Evolutionary conservation across 1,139 yeast genomes (phyloP).

Genomic region (Hyphopichia pseudoburtonii): DNA sequence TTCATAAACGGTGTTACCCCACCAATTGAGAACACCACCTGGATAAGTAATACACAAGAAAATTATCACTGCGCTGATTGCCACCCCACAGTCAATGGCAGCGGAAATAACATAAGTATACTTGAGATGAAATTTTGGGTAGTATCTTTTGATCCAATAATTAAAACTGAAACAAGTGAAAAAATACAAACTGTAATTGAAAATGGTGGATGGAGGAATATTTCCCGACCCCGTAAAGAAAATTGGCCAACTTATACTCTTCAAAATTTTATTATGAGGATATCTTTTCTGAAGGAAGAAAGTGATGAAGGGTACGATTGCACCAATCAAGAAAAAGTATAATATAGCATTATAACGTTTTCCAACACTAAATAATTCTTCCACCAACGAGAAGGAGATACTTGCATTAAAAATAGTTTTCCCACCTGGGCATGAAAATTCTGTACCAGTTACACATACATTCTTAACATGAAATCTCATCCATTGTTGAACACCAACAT

Average conservation of each 20-base stretch:
- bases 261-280: too few relatives aligned
- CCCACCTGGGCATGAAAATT: constrained; percentile 19
- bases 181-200: constrained; percentile 49
- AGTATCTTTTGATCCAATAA: constrained; percentile 47
- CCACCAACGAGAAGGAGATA: constrained; percentile 18
- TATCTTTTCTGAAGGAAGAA: constrained; percentile 16
- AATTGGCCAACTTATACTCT: constrained; percentile 44
- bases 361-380: constrained; percentile 37
- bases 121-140: constrained; percentile 23
- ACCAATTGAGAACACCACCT: constrained; percentile 29
- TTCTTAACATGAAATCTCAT: constrained; percentile 14
- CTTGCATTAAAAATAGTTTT: constrained; percentile 16
- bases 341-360: constrained; percentile 38
- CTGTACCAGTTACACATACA: constrained; percentile 9
- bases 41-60: constrained; percentile 39
- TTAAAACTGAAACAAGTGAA: constrained; percentile 53
- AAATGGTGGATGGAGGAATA: constrained; percentile 56
- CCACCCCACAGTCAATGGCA: constrained; percentile 40
- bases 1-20: constrained; percentile 28
- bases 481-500: constrained; percentile 29
- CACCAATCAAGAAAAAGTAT: constrained; percentile 49
- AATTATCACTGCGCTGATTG: constrained; percentile 40
- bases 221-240: constrained; percentile 50
- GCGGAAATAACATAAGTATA: constrained; percentile 25
- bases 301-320: constrained; percentile 33